Conservation (phyloP, 176 grass and related monocot genomes). For the Lolium rigidum region DNA sequence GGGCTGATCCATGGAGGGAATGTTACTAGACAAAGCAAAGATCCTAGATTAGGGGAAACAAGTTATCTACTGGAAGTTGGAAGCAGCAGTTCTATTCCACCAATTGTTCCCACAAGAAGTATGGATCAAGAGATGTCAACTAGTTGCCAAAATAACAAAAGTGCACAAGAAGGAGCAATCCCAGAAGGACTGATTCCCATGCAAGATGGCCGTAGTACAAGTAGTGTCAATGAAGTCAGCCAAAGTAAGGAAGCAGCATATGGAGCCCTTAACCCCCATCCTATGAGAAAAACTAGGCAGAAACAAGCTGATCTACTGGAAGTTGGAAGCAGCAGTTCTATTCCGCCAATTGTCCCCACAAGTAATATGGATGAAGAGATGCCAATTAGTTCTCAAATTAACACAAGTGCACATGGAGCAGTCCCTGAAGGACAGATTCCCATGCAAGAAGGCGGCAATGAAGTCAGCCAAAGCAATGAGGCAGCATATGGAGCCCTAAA, state of each 20-base stretch:
- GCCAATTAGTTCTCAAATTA: not conserved
- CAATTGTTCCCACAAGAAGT: no score
- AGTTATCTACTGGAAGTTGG: not conserved
- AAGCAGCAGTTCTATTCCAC: not conserved
- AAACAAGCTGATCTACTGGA: not conserved
- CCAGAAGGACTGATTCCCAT: no score
- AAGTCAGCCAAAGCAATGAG: not conserved
- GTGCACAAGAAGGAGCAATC: no score
- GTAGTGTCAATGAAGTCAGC: no score
- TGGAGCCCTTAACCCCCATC: no score
- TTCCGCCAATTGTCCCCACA: not conserved
- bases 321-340: not conserved
- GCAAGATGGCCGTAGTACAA: no score
- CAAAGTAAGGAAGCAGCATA: no score
- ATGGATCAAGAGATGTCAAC: no score
- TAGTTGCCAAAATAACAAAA: no score
- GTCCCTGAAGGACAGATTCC: not conserved
- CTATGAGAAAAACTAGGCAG: no score
- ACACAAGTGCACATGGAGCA: not conserved
- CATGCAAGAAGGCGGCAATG: not conserved
- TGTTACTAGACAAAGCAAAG: conserved; percentile 14
- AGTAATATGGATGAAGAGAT: not conserved
- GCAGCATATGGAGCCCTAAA: not conserved
- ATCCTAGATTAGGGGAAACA: not conserved
- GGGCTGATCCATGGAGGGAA: not conserved